Conservation (phyloP, 2,329 filamentous ascomycete genomes). For the Sporothrix phasma region DNA sequence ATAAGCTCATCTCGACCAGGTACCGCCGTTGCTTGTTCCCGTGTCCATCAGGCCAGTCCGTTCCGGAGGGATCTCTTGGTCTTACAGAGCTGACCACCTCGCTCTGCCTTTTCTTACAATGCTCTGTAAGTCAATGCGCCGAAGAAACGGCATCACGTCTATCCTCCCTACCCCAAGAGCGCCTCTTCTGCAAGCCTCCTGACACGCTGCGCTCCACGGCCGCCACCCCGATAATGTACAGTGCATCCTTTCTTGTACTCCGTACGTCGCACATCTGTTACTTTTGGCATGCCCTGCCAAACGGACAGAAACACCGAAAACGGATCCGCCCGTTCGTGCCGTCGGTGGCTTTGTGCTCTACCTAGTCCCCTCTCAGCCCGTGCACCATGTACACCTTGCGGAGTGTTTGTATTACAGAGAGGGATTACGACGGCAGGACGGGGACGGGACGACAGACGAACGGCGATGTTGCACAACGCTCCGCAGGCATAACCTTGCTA, state of each 20-base stretch:
- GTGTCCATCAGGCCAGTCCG: neutral
- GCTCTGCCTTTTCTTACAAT: no score
- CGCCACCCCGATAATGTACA: neutral
- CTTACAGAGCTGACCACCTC: neutral
- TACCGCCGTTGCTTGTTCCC: no score
- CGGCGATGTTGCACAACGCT: neutral
- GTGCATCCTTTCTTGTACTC: neutral
- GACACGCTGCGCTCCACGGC: no score
- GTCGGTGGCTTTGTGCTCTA: neutral
- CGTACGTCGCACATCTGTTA: neutral
- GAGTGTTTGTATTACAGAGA: neutral
- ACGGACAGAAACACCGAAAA: neutral
- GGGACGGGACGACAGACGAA: neutral
- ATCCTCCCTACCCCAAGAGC: neutral
- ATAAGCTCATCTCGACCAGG: no score
- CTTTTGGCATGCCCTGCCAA: neutral
- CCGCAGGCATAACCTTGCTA: neutral
- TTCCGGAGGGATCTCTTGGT: neutral
- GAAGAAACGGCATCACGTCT: neutral
- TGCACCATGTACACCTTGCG: neutral
- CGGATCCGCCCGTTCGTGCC: neutral
- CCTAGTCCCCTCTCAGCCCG: neutral
- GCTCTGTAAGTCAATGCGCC: neutral
- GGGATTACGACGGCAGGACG: no score
- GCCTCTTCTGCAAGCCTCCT: neutral